Evolutionary conservation across 306 rosid genomes (phyloP).

Genomic region (Sphenostylis stenocarpa): DNA sequence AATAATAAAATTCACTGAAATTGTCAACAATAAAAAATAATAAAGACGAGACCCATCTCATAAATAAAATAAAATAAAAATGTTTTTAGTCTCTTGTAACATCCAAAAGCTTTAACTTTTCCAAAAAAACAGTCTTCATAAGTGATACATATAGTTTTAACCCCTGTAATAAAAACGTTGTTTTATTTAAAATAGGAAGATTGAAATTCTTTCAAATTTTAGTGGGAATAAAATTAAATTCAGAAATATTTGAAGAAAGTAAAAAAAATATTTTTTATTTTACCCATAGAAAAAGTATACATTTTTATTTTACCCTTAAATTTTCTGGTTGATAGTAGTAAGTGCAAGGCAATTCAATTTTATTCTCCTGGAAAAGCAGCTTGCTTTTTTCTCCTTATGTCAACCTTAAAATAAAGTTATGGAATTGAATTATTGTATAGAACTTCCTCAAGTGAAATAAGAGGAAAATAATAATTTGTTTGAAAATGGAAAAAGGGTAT

Average conservation of each 20-base stretch:
- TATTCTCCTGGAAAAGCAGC: neutral
- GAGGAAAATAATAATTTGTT: constrained; percentile 1
- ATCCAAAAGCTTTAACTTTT: neutral
- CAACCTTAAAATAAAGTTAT: constrained; percentile 8
- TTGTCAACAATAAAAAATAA: neutral
- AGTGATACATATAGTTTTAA: too few species aligned
- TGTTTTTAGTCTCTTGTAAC: neutral
- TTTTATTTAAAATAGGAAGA: too few species aligned
- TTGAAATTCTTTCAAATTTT: too few species aligned
- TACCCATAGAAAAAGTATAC: neutral
- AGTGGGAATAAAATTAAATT: too few species aligned
- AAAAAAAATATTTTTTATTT: too few species aligned
- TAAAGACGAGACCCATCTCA: constrained; percentile 9
- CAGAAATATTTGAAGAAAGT: too few species aligned
- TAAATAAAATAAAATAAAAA: neutral
- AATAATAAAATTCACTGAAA: neutral
- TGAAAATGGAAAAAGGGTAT: constrained; percentile 25
- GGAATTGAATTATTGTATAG: neutral
- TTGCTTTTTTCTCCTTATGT: neutral
- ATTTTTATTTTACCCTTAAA: too few species aligned
- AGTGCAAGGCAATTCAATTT: neutral
- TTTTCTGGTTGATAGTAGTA: neutral
- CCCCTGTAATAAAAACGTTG: too few species aligned
- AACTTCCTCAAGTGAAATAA: neutral
- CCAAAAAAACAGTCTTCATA: too few species aligned